Base-by-base conservation (phyloP, 2,329 filamentous ascomycete genomes). In the Triangularia verruculosa region DNA sequence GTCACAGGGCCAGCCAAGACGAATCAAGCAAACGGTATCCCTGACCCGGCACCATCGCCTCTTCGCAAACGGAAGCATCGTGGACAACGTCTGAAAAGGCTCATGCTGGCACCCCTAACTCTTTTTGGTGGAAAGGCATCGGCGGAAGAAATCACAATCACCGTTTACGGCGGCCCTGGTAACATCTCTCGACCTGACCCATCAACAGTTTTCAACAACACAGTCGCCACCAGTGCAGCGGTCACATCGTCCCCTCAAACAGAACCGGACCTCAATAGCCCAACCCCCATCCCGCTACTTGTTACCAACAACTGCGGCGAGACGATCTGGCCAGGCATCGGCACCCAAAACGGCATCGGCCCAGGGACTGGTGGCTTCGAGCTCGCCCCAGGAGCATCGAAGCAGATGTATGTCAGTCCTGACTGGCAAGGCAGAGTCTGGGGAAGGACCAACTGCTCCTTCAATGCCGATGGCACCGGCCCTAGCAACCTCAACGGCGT, bases 381-480 rank as follows among this genome's bases (percentile, higher is more conserved):
- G 71, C 82, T 94, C 34, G 72, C 76, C 1, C 74, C 85, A 2
- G 86, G 88, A 53, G 78, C 82, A 32, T 86, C 82, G 61, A 84
- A 76, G 65, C 82, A 83, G 51, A 78, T 93, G 65, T 86, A 82
- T 60, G 90, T 95, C 24, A 85, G 87, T 11, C 79, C 83, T 57
- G 86, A 92, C 69, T 96, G 91, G 92, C 88, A 91, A 73, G 92
- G 92, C 9, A 85, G 92, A 61, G 80, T 95, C 27, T 95, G 91
- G 92, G 92, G 88, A 12, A 82, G 92, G 61, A 94, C 91, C 17
- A 95, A 95, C 73, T 96, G 92, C 77, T 90, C 85, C 43, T 92
- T 93, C 74, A 86, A 88, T 69, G 80, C 80, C 15, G 82, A 86
- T 56, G 89, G 88, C 1, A 86, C 82, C 59, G 79, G 76, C n/a